phyloP scores from a whole-genome alignment of 768 basidiomycete species.

The Sutorius australiensis region DNA sequence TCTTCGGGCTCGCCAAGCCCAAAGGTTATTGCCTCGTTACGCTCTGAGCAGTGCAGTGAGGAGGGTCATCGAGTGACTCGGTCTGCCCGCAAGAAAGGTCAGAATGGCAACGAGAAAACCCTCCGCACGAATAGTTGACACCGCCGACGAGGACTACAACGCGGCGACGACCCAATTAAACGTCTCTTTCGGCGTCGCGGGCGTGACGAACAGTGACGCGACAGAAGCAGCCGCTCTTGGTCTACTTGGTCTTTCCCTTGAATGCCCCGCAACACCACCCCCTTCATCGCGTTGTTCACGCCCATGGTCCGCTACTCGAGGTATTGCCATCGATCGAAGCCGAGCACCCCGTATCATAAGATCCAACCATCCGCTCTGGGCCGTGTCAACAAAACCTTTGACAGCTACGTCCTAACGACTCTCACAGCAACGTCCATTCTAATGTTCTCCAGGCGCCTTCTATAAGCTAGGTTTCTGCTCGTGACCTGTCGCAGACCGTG shows the following conservation, averaged over 20 bases:
- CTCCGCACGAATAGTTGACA: conserved; percentile 13
- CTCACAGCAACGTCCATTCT: conserved; percentile 17
- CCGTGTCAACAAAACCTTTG: conserved; percentile 11
- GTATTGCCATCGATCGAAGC: conserved; percentile 27
- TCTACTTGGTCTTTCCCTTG: conserved; percentile 47
- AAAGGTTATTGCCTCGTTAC: conserved; percentile 1
- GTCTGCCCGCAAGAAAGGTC: not conserved
- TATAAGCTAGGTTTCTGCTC: conserved; percentile 98
- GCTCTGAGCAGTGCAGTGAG: conserved; percentile 1
- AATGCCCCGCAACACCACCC: conserved; percentile 29
- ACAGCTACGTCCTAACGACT: conserved; percentile 11
- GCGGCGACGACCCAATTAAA: conserved; percentile 3
- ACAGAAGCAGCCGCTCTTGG: conserved; percentile 50
- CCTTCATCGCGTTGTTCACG: conserved; percentile 21
- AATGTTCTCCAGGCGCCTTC: conserved; percentile 58
- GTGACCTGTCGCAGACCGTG: conserved; percentile 93
- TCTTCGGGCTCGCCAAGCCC: conserved; percentile 18
- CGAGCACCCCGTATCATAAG: no score
- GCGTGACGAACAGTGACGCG: conserved; percentile 50
- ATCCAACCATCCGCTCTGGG: conserved; percentile 6
- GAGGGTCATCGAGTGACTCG: conserved; percentile 1
- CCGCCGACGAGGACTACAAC: conserved; percentile 6
- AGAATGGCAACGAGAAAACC: conserved; percentile 18
- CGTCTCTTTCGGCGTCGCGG: conserved; percentile 5
- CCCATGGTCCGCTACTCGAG: conserved; percentile 27